phyloP scores from a whole-genome alignment of 768 basidiomycete species.

The Agrocybe praecox region DNA sequence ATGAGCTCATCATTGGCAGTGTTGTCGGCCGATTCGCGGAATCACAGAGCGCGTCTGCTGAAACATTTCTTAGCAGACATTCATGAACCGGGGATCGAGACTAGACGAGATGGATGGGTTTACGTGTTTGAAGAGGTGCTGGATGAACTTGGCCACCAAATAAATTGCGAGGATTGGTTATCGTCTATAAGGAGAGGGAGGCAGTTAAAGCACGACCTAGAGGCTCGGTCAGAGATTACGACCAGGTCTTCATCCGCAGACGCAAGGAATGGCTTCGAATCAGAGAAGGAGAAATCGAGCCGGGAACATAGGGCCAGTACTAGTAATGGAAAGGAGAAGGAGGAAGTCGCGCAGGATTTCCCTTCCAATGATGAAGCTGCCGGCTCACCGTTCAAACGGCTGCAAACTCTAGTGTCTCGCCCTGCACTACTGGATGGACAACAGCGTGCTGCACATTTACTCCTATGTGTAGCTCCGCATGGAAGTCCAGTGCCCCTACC shows the following conservation, averaged over 20 bases:
- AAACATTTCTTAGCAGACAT: constrained; percentile 41
- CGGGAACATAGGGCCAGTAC: background rate
- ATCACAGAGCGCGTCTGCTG: constrained; percentile 43
- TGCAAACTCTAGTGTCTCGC: constrained; percentile 25
- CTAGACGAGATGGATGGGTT: constrained; percentile 43
- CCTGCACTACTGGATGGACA: constrained; percentile 27
- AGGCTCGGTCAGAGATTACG: background rate
- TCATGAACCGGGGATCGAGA: constrained; percentile 29
- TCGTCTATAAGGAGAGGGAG: constrained; percentile 40
- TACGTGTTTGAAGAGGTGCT: constrained; percentile 47
- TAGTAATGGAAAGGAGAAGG: background rate
- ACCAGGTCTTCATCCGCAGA: background rate
- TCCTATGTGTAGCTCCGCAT: constrained; percentile 52
- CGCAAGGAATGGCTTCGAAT: background rate
- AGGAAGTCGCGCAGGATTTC: background rate
- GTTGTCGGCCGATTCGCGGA: constrained; percentile 41
- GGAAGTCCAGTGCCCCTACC: constrained; percentile 29
- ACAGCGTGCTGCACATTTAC: constrained; percentile 41
- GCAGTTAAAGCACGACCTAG: constrained; percentile 13
- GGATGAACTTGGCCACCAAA: constrained; percentile 43
- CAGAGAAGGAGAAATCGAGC: background rate
- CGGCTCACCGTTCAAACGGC: constrained; percentile 17
- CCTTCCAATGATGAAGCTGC: constrained; percentile 16
- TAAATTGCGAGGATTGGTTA: constrained; percentile 49
- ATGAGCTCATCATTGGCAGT: constrained; percentile 18